These are phyloP conservation scores for Spergularia bocconei DNA, from an alignment of 148 eudicot genomes.

Conservation along the genomic window DNA sequence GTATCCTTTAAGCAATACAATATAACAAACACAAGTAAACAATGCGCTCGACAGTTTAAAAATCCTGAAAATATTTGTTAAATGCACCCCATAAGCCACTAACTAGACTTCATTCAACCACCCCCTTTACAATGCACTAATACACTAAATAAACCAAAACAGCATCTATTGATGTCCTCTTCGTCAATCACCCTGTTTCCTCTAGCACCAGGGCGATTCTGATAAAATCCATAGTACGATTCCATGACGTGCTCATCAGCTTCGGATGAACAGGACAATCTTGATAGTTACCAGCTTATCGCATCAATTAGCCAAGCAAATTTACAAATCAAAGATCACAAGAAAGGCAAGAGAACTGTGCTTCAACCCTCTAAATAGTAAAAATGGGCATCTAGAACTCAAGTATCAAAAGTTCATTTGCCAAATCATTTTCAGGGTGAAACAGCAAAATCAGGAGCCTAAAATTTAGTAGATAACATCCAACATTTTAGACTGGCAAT, in stretches of 20 bases:
- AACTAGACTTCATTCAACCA: not conserved
- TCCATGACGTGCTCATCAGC: not conserved
- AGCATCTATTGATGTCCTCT: not conserved
- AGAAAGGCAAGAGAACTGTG: not conserved
- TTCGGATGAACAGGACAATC: not conserved
- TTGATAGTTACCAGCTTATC: not conserved
- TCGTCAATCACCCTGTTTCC: not conserved
- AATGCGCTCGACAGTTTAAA: not conserved
- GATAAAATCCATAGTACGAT: not conserved
- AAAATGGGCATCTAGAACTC: not conserved
- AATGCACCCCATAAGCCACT: not conserved
- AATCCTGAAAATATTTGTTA: not conserved
- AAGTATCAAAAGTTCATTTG: not conserved
- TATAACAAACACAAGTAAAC: not conserved
- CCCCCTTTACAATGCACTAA: not conserved
- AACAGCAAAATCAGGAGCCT: not conserved
- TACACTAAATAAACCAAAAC: not conserved
- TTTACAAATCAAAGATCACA: not conserved
- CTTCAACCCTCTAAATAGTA: not conserved
- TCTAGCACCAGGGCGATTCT: not conserved
- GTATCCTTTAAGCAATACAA: not conserved
- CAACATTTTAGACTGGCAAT: not conserved
- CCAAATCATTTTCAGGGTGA: not conserved
- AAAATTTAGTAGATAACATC: not conserved
- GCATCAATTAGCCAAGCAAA: slow-evolving; percentile 3